Conservation (phyloP, 345 rosid species). For the Salix viminalis region DNA sequence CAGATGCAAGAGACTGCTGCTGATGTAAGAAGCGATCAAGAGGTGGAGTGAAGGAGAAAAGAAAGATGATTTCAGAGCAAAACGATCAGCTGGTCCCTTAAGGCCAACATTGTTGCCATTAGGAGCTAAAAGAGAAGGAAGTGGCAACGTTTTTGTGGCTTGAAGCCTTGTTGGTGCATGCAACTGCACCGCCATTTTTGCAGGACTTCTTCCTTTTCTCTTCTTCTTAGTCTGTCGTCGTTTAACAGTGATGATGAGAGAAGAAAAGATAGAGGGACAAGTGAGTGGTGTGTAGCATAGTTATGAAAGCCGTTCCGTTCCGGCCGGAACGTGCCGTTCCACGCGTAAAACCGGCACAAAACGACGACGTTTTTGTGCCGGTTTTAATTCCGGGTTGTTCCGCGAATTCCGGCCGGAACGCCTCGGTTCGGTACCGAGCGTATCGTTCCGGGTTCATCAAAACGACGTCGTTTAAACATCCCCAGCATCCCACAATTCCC, state of each 20-base stretch:
- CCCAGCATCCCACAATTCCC: too few species aligned
- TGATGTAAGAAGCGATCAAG: constrained; percentile 31
- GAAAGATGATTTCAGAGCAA: constrained; percentile 53
- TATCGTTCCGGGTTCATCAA: too few species aligned
- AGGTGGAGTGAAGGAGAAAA: constrained; percentile 46
- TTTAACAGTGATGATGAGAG: neutral
- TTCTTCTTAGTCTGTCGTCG: neutral
- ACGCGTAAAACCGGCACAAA: too few species aligned
- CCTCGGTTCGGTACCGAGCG: too few species aligned
- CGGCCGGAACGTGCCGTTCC: too few species aligned
- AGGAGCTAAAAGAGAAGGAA: constrained; percentile 35
- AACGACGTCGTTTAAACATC: too few species aligned
- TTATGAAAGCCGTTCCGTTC: too few species aligned
- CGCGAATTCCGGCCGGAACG: too few species aligned
- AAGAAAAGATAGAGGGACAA: constrained; percentile 27
- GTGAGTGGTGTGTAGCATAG: constrained; percentile 14
- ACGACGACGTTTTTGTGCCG: too few species aligned
- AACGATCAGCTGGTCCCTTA: constrained; percentile 30
- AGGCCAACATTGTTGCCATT: constrained; percentile 31
- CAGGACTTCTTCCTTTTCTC: neutral
- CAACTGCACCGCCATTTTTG: constrained; percentile 42
- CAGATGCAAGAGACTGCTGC: constrained; percentile 20
- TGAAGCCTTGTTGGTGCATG: constrained; percentile 27
- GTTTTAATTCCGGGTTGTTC: too few species aligned
- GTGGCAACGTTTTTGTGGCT: constrained; percentile 9